Evolutionary conservation across 148 eudicot species (phyloP).

Genomic region (Silene uniflora): DNA sequence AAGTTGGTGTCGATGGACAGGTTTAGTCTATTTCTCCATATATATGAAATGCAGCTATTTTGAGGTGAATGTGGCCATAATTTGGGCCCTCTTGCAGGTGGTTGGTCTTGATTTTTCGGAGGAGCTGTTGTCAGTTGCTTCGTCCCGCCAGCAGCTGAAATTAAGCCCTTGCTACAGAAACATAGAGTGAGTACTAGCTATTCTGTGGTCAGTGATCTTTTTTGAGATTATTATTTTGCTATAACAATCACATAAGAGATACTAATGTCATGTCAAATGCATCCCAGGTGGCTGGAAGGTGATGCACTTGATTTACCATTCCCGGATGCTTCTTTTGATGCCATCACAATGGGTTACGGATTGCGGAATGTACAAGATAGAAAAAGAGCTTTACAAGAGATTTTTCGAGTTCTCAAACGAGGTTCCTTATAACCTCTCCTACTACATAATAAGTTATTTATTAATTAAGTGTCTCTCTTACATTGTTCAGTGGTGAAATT

Average conservation of each 20-base stretch:
- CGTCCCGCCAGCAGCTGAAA: slow-evolving; percentile 53
- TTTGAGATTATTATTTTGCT: slow-evolving; percentile 1
- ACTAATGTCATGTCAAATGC: not conserved
- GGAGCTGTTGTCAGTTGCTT: slow-evolving; percentile 64
- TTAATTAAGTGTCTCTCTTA: not conserved
- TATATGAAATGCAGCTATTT: not conserved
- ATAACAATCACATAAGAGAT: not conserved
- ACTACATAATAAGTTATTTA: not conserved
- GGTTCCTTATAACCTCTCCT: slow-evolving; percentile 30
- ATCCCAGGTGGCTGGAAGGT: slow-evolving; percentile 81
- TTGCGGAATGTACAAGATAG: slow-evolving; percentile 70
- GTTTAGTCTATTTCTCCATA: slow-evolving; percentile 32
- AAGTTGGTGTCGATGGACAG: slow-evolving; percentile 83
- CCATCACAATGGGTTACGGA: slow-evolving; percentile 88
- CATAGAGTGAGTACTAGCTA: slow-evolving; percentile 75
- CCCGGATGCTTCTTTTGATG: slow-evolving; percentile 61
- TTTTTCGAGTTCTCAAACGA: slow-evolving; percentile 71
- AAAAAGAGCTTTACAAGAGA: slow-evolving; percentile 60
- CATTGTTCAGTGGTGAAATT: not conserved
- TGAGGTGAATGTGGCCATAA: slow-evolving; percentile 11
- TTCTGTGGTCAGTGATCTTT: slow-evolving; percentile 24
- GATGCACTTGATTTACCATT: slow-evolving; percentile 79
- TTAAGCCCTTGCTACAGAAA: slow-evolving; percentile 54
- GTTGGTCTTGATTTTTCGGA: slow-evolving; percentile 74
- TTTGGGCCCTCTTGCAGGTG: slow-evolving; percentile 42